Evolutionary conservation across 352 stramenopile genomes (phyloP).

Genomic region (Globisporangium carolinianum): DNA sequence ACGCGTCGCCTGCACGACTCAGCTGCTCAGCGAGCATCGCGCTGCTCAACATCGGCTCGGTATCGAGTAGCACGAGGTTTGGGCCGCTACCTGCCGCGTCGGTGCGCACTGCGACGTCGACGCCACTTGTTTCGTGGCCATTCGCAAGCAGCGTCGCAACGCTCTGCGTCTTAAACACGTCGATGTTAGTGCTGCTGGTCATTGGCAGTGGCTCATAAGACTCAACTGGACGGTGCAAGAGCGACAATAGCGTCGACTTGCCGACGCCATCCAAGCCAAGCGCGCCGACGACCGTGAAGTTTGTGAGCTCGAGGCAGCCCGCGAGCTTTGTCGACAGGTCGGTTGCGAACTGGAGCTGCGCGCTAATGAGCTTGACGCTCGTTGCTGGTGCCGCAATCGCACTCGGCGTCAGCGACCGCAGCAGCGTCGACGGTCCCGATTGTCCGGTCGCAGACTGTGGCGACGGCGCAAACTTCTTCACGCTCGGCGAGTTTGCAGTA

Average conservation of each 20-base stretch:
- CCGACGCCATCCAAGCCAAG: conserved; percentile 62
- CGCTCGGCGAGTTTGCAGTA: conserved; percentile 5
- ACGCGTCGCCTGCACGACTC: conserved; percentile 33
- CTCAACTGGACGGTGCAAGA: conserved; percentile 18
- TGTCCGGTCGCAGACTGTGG: background rate
- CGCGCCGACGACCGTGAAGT: conserved; percentile 63
- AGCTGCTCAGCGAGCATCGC: conserved; percentile 45
- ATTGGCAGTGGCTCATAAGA: no score
- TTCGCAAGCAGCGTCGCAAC: conserved; percentile 28
- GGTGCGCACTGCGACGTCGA: conserved; percentile 49
- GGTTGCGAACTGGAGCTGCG: conserved; percentile 53
- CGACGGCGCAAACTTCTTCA: conserved; percentile 10
- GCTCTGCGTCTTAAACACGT: conserved; percentile 30
- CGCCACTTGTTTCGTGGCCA: conserved; percentile 38
- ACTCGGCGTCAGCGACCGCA: conserved; percentile 13
- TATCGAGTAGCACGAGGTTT: conserved; percentile 57
- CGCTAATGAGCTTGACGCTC: conserved; percentile 50
- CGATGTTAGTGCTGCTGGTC: background rate
- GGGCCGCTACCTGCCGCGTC: conserved; percentile 18
- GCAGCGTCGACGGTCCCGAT: conserved; percentile 1
- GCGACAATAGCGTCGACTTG: conserved; percentile 66
- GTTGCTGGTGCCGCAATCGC: conserved; percentile 16
- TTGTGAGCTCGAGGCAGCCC: conserved; percentile 53
- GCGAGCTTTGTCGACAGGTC: conserved; percentile 48
- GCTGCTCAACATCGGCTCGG: conserved; percentile 59